Base-by-base conservation (phyloP, 257 asterid species). In the Scutellaria galericulata region DNA sequence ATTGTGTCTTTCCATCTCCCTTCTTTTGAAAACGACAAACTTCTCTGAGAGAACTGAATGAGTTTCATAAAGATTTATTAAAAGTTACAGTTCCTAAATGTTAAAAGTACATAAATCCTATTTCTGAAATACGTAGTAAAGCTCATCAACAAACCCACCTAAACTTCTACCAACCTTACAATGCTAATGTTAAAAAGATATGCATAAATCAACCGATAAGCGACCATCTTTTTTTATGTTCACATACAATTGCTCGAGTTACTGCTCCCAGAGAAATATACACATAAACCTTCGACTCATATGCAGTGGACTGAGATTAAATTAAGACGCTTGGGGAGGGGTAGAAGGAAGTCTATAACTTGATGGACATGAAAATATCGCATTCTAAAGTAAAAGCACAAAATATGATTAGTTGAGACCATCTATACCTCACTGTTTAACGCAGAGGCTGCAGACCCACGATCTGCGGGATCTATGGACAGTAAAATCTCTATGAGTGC, bases 371-470 rank as follows among this genome's bases (percentile, higher is more conserved):
- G 35, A 40, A 41, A 71, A 46, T 5, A 24, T 6, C 51, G 40
- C 57, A 7, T 64, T 71, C 24, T 59, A 46, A 27, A 46, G 71
- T 54, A 75, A 74, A 42, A 46, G 39, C 37, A 46, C 57, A 70
- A 54, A 24, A 42, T 18, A 18, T 55, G 47, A 51, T 55, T 12
- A 56, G 7, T 45, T 37, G 59, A 55, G 47, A 74, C 62, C 13
- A 37, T 45, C 56, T 66, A 40, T 81, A 94, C 97, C 99, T 90
- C 98, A 60, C 86, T 91, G 85, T 84, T 87, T 79, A 94, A 85
- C 71, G 97, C 97, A 50, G 89, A 81, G n/a, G 89, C 86, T 39
- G 99, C 92, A 24, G 98, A 86, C 73, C 96, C 97, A 44, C 99
- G 97, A 77, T 87, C 93, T 47, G 86, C 83, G 46, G 99, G 99